phyloP scores from a whole-genome alignment of 495 filamentous ascomycete genomes.

The Friedmanniomyces simplex region DNA sequence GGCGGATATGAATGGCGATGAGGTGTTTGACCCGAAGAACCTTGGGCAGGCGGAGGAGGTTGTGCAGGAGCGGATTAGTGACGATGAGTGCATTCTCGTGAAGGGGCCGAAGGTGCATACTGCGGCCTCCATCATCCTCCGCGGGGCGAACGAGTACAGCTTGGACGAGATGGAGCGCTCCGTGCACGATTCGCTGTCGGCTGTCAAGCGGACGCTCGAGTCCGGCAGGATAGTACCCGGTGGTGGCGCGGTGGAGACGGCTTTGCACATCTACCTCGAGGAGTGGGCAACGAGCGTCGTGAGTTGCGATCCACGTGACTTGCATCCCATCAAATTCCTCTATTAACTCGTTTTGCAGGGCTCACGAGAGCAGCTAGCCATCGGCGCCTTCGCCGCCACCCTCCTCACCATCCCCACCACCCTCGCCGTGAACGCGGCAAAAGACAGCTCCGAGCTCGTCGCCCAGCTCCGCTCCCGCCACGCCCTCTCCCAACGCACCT shows the following conservation, averaged over 20 bases:
- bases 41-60: constrained; percentile 92
- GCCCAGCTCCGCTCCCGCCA: constrained; percentile 92
- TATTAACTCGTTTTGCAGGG: constrained; percentile 42
- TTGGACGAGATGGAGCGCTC: constrained; percentile 99
- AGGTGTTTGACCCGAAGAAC: constrained; percentile 83
- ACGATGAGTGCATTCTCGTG: constrained; percentile 96
- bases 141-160: constrained; percentile 90
- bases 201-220: constrained; percentile 93
- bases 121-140: constrained; percentile 92
- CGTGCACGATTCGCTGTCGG: constrained; percentile 90
- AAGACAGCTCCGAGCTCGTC: constrained; percentile 88
- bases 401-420: constrained; percentile 95
- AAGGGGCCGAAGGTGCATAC: constrained; percentile 90
- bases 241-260: constrained; percentile 95
- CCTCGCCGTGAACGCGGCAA: constrained; percentile 91
- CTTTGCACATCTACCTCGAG: constrained; percentile 96
- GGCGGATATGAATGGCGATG: constrained; percentile 94
- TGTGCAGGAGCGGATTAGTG: constrained; percentile 90
- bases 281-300: constrained; percentile 97
- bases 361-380: constrained; percentile 93
- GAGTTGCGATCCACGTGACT: constrained; percentile 27
- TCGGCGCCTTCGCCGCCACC: constrained; percentile 91
- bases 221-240: constrained; percentile 94
- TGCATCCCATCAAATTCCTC: neutral
- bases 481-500: constrained; percentile 83